Conservation (phyloP, 805 yeast genomes). For the Metschnikowia gelsemii region DNA sequence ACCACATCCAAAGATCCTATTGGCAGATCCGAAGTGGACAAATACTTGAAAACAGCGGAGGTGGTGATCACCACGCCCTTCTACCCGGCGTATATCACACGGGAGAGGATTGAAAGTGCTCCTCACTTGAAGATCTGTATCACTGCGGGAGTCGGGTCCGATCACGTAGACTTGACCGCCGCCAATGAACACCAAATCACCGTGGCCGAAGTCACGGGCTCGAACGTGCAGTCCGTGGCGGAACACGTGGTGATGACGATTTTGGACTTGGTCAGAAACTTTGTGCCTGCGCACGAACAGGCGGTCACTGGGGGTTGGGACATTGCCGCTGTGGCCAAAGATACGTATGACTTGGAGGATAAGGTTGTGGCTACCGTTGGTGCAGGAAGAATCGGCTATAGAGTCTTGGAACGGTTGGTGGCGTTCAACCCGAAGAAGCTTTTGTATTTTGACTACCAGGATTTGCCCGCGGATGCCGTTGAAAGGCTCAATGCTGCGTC, state of each 20-base stretch:
- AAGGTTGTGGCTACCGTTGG: slow-evolving; percentile 80
- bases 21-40: slow-evolving; percentile 55
- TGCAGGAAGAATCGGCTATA: slow-evolving; percentile 77
- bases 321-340: slow-evolving; percentile 69
- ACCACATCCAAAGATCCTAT: slow-evolving; percentile 70
- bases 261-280: slow-evolving; percentile 68
- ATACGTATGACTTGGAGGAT: slow-evolving; percentile 71
- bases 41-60: slow-evolving; percentile 68
- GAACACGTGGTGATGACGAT: slow-evolving; percentile 79
- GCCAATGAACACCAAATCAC: slow-evolving; percentile 62
- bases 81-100: slow-evolving; percentile 74
- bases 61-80: slow-evolving; percentile 79
- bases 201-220: slow-evolving; percentile 80
- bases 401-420: slow-evolving; percentile 67
- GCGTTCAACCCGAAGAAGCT: slow-evolving; percentile 76
- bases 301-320: slow-evolving; percentile 66
- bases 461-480: slow-evolving; percentile 52
- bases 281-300: slow-evolving; percentile 75
- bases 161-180: slow-evolving; percentile 72
- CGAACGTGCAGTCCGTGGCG: slow-evolving; percentile 77
- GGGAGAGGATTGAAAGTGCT: slow-evolving; percentile 65
- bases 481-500: slow-evolving; percentile 38
- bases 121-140: slow-evolving; percentile 66
- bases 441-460: slow-evolving; percentile 73
- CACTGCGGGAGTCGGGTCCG: slow-evolving; percentile 86